Conservation (phyloP, 2,329 filamentous ascomycete genomes). For the Penicillium sp. region DNA sequence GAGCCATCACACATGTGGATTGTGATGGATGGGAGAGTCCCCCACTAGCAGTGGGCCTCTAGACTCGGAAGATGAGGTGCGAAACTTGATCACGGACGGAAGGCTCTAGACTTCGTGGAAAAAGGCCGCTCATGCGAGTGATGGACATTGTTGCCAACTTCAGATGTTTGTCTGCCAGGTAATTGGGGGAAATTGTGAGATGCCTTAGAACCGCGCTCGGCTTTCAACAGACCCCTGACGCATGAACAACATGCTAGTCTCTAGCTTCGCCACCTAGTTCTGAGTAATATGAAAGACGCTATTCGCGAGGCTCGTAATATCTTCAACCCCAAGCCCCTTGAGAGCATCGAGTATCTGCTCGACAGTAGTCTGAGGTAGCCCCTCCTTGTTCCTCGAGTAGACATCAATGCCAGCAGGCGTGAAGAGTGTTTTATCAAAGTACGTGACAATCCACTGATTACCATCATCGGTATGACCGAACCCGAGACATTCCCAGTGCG, state of each 20-base stretch:
- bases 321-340: conserved; percentile 6
- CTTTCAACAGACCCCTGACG: neutral
- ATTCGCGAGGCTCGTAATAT: conserved; percentile 14
- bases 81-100: neutral
- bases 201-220: too few relatives aligned
- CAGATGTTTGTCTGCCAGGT: too few relatives aligned
- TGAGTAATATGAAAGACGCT: conserved; percentile 16
- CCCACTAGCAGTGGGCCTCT: neutral
- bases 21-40: neutral
- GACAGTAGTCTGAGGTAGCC: neutral
- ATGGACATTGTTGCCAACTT: neutral
- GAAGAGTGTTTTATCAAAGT: conserved; percentile 80
- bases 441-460: conserved; percentile 71
- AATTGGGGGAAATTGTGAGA: too few relatives aligned
- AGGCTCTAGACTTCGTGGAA: too few relatives aligned
- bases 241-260: neutral
- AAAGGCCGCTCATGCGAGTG: neutral
- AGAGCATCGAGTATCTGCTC: conserved; percentile 16
- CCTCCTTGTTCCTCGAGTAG: conserved; percentile 57
- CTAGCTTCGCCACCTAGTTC: neutral
- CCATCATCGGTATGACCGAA: conserved; percentile 38
- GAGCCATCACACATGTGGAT: neutral
- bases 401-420: conserved; percentile 80
- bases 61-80: neutral
- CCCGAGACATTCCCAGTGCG: conserved; percentile 67